phyloP scores from a whole-genome alignment of 2,329 filamentous ascomycete species.

The Monosporascus sp. region DNA sequence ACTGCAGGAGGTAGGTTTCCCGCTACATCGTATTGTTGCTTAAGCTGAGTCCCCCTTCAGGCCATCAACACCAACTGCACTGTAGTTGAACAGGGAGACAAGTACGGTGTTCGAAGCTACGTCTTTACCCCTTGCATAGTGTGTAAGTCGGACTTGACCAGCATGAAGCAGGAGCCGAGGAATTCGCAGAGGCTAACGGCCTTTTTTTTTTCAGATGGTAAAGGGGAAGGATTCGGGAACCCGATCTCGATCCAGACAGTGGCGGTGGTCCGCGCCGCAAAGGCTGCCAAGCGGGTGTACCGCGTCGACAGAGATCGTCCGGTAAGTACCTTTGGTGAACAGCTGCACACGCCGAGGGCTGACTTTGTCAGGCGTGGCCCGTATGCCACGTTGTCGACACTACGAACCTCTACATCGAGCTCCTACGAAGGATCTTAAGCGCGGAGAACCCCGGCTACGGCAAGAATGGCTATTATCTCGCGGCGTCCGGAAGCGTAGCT shows the following conservation, averaged over 20 bases:
- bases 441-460: constrained; percentile 32
- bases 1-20: constrained; percentile 20
- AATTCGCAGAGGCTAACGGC: neutral
- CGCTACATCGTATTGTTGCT: no score
- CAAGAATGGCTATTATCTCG: constrained; percentile 45
- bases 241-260: constrained; percentile 46
- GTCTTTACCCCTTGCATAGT: constrained; percentile 51
- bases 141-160: constrained; percentile 23
- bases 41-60: constrained; percentile 14
- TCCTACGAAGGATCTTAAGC: constrained; percentile 39
- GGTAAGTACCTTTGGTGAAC: constrained; percentile 18
- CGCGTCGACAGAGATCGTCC: constrained; percentile 32
- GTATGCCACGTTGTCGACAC: constrained; percentile 48
- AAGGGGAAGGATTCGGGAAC: constrained; percentile 45
- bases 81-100: constrained; percentile 38
- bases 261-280: constrained; percentile 40
- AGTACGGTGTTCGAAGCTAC: constrained; percentile 40
- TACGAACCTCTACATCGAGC: constrained; percentile 37
- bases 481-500: constrained; percentile 39
- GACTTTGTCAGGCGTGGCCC: constrained; percentile 38
- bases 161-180: neutral
- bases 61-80: constrained; percentile 34
- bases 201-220: constrained; percentile 28
- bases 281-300: constrained; percentile 33
- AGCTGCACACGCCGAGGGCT: neutral